A percentile compares a stretch with the other conserved stretches of the same genome.
phyloP scores from a whole-genome alignment of 2,329 filamentous ascomycete species.

The Colletotrichum tropicale region DNA sequence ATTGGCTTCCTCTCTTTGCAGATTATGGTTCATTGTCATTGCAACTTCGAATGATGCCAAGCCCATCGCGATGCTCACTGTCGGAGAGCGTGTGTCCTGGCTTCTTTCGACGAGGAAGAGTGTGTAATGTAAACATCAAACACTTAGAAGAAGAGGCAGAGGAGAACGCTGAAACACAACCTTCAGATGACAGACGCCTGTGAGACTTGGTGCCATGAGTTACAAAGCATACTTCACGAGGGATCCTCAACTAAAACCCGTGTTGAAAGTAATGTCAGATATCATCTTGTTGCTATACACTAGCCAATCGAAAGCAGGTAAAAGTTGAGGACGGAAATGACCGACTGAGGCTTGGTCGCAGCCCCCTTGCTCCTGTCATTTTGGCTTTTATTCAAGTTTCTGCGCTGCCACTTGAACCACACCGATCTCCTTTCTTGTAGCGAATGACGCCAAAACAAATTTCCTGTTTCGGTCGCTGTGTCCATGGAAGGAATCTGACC shows the following conservation, averaged over 20 bases:
- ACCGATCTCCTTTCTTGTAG: no score
- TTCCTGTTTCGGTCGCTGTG: no score
- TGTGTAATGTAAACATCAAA: no score
- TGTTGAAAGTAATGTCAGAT: no score
- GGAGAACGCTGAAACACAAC: background rate
- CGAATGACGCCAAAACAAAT: no score
- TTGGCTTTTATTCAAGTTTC: no score
- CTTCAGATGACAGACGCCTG: no score
- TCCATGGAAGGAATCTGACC: no score
- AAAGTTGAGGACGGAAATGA: background rate
- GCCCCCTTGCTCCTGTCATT: no score
- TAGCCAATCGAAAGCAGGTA: background rate
- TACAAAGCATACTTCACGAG: background rate
- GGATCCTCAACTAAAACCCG: no score
- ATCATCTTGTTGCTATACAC: background rate
- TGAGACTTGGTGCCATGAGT: background rate
- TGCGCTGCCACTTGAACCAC: no score
- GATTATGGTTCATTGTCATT: background rate
- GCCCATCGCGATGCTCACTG: rapidly evolving
- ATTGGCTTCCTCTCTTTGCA: background rate
- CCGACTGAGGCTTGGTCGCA: background rate
- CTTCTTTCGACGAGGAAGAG: background rate
- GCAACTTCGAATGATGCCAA: background rate
- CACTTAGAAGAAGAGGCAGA: no score
- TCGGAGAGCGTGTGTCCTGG: background rate